Base-by-base conservation (phyloP, 371 early-diverging fungal genomes). In the Mucor saturninus region DNA sequence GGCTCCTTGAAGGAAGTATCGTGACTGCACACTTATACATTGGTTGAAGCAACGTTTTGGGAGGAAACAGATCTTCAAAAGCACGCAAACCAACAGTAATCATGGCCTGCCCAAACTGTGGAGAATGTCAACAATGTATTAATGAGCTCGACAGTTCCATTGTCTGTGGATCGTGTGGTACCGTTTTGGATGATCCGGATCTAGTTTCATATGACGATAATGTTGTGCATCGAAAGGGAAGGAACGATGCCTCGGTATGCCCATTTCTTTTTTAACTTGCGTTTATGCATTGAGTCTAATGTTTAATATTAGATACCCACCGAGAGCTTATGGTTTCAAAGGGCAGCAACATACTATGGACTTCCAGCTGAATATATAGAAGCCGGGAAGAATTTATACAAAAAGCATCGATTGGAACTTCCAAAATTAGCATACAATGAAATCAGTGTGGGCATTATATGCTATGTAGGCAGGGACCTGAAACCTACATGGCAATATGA, bases 101-200 rank as follows among this genome's bases (percentile, higher is more conserved):
- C 28, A 60, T 59, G 59, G 26, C 4, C 4, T 60, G 60, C 31
- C 53, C 60, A 6, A 50, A 60, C 13, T 60, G 60, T 60, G 43
- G 32, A 14, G n/a, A 37, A 37, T 3, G 4, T 8, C 21, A 60
- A 42, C n/a, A 38, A 10, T 13, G 10, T 10, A 40, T 52, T 14
- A 52, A 52, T 31, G 60, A 60, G 28, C 4, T 42, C 4, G 60
- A 60, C 9, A 8, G 30, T 1, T 39, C 52, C 6, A 42, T 39
- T 5, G 51, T 52, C 31, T 60, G 60, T 42, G 5, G 13, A 9
- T 11, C 51, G 1, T 60, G 60, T 52, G 57, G 57, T 35, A 45
- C 35, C 3, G 53, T 61, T 2, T 5, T 61, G 13, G 53, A 53
- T 3, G 51, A 50, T 5, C n/a, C 4, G 21, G 0, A 3, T 5